Evolutionary conservation across 768 basidiomycete genomes (phyloP).

Genomic region (Pholiota molesta): DNA sequence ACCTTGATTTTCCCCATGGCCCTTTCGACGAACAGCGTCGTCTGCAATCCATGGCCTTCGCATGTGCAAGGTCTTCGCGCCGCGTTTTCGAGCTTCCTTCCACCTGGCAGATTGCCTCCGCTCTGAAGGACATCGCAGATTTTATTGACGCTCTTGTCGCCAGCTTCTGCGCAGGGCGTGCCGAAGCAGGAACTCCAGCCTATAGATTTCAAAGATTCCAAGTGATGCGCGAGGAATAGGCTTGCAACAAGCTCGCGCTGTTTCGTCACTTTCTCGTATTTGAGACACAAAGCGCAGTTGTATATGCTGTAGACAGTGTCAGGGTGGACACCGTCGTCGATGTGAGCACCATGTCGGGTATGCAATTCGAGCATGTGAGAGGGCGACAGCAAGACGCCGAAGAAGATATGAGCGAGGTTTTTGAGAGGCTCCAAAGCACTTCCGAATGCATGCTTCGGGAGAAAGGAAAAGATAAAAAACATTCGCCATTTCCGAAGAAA

Average conservation of each 20-base stretch:
- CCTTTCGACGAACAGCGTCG: conserved; percentile 7
- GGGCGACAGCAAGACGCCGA: conserved; percentile 68
- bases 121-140: neutral
- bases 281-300: conserved; percentile 39
- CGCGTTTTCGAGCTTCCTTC: neutral
- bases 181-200: conserved; percentile 53
- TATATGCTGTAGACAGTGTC: conserved; percentile 30
- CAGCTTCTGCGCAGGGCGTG: conserved; percentile 13
- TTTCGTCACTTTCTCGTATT: conserved; percentile 34
- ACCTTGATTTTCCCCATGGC: conserved; percentile 9
- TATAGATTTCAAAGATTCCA: conserved; percentile 47
- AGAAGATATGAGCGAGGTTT: conserved; percentile 50
- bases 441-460: conserved; percentile 19
- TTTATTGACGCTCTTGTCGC: conserved; percentile 15
- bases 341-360: conserved; percentile 38
- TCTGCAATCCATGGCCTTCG: conserved; percentile 9
- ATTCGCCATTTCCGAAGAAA: neutral
- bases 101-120: neutral
- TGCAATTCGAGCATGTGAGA: conserved; percentile 51
- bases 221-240: conserved; percentile 42
- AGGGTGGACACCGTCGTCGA: conserved; percentile 23
- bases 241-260: conserved; percentile 51
- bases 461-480: neutral
- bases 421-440: conserved; percentile 31
- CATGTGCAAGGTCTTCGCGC: neutral